Percentiles rank a stretch among this genome's conserved stretches.
phyloP scores from a whole-genome alignment of 208 protist species.

The Leishmania lainsoni region DNA sequence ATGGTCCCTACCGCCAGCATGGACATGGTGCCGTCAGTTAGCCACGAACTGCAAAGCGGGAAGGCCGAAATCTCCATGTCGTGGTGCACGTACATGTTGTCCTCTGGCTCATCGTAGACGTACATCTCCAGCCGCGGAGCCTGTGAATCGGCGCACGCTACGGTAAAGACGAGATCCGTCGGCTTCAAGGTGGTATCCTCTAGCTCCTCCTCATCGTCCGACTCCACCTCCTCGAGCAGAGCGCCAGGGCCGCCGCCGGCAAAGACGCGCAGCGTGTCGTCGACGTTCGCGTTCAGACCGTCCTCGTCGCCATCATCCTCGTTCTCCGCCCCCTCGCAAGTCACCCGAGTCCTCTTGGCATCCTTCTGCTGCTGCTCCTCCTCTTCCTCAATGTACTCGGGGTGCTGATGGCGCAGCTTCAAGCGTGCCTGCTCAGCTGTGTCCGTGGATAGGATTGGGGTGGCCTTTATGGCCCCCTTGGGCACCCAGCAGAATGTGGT shows the following conservation, averaged over 20 bases:
- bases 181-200: slow-evolving; percentile 93
- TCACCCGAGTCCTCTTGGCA: background rate
- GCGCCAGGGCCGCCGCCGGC: slow-evolving; percentile 72
- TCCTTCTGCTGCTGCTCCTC: slow-evolving; percentile 31
- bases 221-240: slow-evolving; percentile 81
- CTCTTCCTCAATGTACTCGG: slow-evolving; percentile 63
- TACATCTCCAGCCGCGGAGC: slow-evolving; percentile 91
- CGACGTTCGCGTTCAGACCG: slow-evolving; percentile 33
- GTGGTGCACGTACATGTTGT: slow-evolving; percentile 97
- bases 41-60: slow-evolving; percentile 95
- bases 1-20: slow-evolving; percentile 97
- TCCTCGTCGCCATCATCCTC: slow-evolving; percentile 37
- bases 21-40: slow-evolving; percentile 91
- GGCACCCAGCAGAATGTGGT: slow-evolving; percentile 87
- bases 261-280: slow-evolving; percentile 65
- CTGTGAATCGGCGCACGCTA: slow-evolving; percentile 68
- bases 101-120: slow-evolving; percentile 95
- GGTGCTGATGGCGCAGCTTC: slow-evolving; percentile 78
- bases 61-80: slow-evolving; percentile 95
- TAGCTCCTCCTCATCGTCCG: slow-evolving; percentile 89
- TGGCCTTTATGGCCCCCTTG: slow-evolving; percentile 82
- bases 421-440: slow-evolving; percentile 56
- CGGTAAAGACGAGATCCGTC: slow-evolving; percentile 84
- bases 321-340: slow-evolving; percentile 13
- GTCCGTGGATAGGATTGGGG: slow-evolving; percentile 83